These are phyloP conservation scores for Talaromyces sp. DNA, from an alignment of 2,329 filamentous ascomycete species.

Conservation along the genomic window DNA sequence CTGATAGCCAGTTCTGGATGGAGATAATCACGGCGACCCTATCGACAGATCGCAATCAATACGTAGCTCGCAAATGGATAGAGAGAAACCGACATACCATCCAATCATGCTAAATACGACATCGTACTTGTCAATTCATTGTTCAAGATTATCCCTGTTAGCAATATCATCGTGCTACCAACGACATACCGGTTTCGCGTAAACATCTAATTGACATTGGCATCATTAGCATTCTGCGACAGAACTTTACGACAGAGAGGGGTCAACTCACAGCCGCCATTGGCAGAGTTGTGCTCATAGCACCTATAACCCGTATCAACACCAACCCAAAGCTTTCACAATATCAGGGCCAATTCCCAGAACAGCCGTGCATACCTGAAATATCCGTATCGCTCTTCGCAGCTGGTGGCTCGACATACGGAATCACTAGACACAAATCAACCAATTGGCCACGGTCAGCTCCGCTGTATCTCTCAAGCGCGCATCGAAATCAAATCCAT, in stretches of 20 bases:
- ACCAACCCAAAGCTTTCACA: background rate
- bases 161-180: background rate
- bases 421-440: constrained; percentile 65
- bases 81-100: constrained; percentile 49
- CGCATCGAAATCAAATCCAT: background rate
- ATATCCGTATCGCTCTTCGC: constrained; percentile 67
- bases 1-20: constrained; percentile 50
- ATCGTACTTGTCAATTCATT: background rate
- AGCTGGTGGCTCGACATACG: constrained; percentile 74
- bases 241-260: constrained; percentile 9
- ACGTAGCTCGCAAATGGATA: background rate
- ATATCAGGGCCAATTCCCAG: background rate
- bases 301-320: constrained; percentile 42
- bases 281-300: constrained; percentile 74
- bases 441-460: constrained; percentile 22
- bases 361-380: constrained; percentile 59
- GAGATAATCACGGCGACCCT: constrained; percentile 51
- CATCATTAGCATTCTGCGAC: constrained; percentile 24
- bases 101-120: constrained; percentile 57
- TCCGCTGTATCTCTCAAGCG: background rate
- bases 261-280: constrained; percentile 72
- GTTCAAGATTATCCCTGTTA: background rate
- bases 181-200: constrained; percentile 73
- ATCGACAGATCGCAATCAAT: background rate
- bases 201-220: constrained; percentile 65